Percentiles rank a stretch among this genome's conserved stretches.
Evolutionary conservation across 305 asterid genomes (phyloP).

Genomic region (Striga hermonthica): DNA sequence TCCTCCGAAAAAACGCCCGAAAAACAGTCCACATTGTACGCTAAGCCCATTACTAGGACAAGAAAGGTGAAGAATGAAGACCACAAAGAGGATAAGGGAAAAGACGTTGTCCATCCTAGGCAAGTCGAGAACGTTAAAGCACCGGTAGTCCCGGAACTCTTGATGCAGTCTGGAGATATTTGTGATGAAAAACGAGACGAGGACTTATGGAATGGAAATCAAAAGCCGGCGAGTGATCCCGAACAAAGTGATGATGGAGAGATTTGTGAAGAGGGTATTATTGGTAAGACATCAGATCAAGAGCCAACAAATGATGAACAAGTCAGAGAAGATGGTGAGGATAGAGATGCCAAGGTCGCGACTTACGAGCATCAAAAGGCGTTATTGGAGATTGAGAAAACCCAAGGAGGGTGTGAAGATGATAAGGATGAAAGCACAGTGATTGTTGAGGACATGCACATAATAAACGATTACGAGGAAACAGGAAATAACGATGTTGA

Average conservation of each 20-base stretch:
- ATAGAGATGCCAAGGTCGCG: conserved; percentile 21
- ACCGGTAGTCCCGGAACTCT: too few species aligned
- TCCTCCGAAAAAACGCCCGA: conserved; percentile 39
- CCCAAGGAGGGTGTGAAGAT: too few species aligned
- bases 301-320: background rate
- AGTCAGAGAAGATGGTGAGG: background rate
- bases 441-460: too few species aligned
- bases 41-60: conserved; percentile 31
- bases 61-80: conserved; percentile 24
- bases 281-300: background rate
- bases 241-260: background rate
- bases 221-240: conserved; percentile 11
- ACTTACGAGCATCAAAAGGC: too few species aligned
- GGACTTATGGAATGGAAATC: conserved; percentile 26
- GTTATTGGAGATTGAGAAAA: too few species aligned
- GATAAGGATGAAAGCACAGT: too few species aligned
- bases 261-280: too few species aligned
- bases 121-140: too few species aligned
- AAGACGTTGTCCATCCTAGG: too few species aligned
- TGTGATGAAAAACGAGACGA: conserved; percentile 34
- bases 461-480: background rate
- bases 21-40: conserved; percentile 32
- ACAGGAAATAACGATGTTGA: conserved; percentile 21
- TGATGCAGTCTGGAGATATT: background rate
- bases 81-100: too few species aligned